A percentile compares a stretch with the other conserved stretches of the same genome.
Evolutionary conservation across 345 rosid genomes (phyloP).

Genomic region (Eucalyptus cladocalyx): DNA sequence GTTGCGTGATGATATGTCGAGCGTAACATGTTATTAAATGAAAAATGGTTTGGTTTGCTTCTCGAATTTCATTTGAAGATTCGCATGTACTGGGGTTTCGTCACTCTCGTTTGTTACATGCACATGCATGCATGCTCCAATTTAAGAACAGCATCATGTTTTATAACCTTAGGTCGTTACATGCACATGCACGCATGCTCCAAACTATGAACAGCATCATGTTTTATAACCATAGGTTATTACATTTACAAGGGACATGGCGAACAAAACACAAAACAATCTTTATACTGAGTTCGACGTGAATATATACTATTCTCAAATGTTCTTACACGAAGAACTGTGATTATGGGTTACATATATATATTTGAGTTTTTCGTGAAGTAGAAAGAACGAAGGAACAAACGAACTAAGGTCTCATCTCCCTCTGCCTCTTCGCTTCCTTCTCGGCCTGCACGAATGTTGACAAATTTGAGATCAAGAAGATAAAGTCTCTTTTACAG

Average conservation of each 20-base stretch:
- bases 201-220: not conserved
- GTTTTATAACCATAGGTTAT: not conserved
- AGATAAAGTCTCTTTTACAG: not conserved
- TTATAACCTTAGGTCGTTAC: not conserved
- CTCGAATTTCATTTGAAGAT: not conserved
- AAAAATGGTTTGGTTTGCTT: not conserved
- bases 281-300: not conserved
- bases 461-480: not conserved
- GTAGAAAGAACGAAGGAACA: not conserved
- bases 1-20: not conserved
- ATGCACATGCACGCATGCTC: not conserved
- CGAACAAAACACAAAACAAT: not conserved
- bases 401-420: not conserved
- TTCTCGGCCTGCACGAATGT: conserved; percentile 55
- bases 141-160: not conserved
- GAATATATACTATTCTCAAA: not conserved
- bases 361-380: not conserved
- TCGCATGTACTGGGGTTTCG: not conserved
- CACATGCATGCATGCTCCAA: not conserved
- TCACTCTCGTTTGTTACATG: not conserved
- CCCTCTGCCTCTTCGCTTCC: conserved; percentile 60
- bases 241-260: not conserved
- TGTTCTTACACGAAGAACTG: not conserved
- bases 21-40: not conserved
- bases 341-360: too few species aligned